Evolutionary conservation across 2,329 filamentous ascomycete species (phyloP).

Genomic region (Aspergillus quadricinctus): DNA sequence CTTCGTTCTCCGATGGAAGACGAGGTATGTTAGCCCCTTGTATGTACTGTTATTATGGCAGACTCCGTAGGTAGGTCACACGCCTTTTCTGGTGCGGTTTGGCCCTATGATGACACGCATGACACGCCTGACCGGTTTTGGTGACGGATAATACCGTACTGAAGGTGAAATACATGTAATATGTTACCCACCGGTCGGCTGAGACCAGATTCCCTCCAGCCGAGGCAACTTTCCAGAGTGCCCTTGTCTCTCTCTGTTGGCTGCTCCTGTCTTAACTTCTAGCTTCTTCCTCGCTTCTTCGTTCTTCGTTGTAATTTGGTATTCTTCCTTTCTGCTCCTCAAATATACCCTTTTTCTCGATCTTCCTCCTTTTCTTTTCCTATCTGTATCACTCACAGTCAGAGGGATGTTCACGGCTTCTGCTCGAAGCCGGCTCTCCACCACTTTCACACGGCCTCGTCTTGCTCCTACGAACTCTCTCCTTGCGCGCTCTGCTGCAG

Average conservation of each 20-base stretch:
- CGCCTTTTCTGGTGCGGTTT: neutral
- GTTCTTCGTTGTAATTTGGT: conserved; percentile 3
- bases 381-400: conserved; percentile 11
- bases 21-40: neutral
- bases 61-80: neutral
- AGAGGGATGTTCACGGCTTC: conserved; percentile 43
- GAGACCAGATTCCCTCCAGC: conserved; percentile 12
- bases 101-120: neutral
- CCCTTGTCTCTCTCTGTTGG: neutral
- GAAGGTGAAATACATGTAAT: neutral
- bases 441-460: conserved; percentile 37
- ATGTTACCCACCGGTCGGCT: conserved; percentile 8
- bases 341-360: conserved; percentile 8
- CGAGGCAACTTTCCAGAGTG: conserved; percentile 10
- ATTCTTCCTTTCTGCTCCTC: conserved; percentile 6
- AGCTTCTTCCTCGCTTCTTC: conserved; percentile 1
- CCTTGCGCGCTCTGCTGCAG: conserved; percentile 31
- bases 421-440: conserved; percentile 40
- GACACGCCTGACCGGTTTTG: neutral
- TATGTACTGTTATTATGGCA: neutral
- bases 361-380: conserved; percentile 10
- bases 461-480: conserved; percentile 29
- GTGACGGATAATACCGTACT: neutral
- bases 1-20: neutral
- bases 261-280: neutral